A percentile compares a stretch with the other conserved stretches of the same genome.
These are phyloP conservation scores for Chalciporus chontae DNA, from an alignment of 768 basidiomycete species.

Conservation along the genomic window DNA sequence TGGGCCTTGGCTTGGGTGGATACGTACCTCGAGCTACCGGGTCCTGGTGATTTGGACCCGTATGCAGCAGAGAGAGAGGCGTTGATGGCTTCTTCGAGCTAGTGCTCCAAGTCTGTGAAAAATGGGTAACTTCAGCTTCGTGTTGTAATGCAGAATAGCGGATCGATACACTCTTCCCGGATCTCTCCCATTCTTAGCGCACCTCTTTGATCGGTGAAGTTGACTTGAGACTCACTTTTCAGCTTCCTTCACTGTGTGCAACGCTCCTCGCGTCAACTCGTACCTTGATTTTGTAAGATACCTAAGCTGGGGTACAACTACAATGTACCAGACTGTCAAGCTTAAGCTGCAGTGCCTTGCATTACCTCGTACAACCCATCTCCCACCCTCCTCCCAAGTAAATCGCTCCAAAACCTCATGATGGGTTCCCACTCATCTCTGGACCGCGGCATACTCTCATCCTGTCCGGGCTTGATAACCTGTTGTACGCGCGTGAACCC, in stretches of 20 bases:
- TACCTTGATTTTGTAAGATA: too few relatives aligned
- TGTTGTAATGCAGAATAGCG: too few relatives aligned
- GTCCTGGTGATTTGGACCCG: slow-evolving; percentile 21
- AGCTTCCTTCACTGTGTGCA: too few relatives aligned
- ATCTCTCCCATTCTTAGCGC: too few relatives aligned
- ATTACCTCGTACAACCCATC: slow-evolving; percentile 71
- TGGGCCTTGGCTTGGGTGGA: slow-evolving; percentile 84
- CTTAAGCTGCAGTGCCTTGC: slow-evolving; percentile 27
- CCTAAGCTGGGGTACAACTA: slow-evolving; percentile 5
- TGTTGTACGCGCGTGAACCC: slow-evolving; percentile 54
- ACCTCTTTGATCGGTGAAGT: too few relatives aligned
- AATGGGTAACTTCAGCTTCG: too few relatives aligned
- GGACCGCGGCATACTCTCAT: slow-evolving; percentile 70
- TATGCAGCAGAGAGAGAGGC: slow-evolving; percentile 18
- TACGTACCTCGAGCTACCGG: slow-evolving; percentile 38
- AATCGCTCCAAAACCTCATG: slow-evolving; percentile 85
- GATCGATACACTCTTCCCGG: too few relatives aligned
- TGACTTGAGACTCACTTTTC: too few relatives aligned
- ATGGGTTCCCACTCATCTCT: slow-evolving; percentile 78
- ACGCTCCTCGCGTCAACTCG: too few relatives aligned
- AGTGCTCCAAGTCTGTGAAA: neutral
- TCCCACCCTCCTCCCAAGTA: slow-evolving; percentile 50
- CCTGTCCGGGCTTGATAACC: slow-evolving; percentile 38
- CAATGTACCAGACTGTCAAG: slow-evolving; percentile 9
- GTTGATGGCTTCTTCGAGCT: slow-evolving; percentile 13